A percentile compares a stretch with the other conserved stretches of the same genome.
Conservation (phyloP, 139 green algal genomes). For the Deuterostichococcus epilithicus region DNA sequence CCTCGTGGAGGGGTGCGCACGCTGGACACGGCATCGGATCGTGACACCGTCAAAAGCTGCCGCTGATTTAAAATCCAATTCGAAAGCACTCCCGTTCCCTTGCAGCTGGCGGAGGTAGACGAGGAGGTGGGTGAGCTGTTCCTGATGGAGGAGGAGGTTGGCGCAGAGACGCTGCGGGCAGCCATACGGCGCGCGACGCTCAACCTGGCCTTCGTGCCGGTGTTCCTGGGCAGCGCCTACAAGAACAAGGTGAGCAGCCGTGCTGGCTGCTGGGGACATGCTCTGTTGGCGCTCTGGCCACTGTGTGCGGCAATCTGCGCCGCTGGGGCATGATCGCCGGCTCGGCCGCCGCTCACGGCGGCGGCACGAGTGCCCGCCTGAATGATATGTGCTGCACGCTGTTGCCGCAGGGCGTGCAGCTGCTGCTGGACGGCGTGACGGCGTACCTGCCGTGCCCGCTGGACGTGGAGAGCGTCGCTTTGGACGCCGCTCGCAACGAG, state of each 20-base stretch:
- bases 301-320: not conserved
- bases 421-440: slow-evolving; percentile 84
- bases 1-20: no score
- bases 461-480: slow-evolving; percentile 61
- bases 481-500: slow-evolving; percentile 41
- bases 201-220: slow-evolving; percentile 73
- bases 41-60: no score
- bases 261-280: no score
- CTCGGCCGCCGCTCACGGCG: no score
- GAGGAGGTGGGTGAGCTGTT: slow-evolving; percentile 91
- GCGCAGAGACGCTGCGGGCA: slow-evolving; percentile 54
- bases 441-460: slow-evolving; percentile 88
- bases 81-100: no score
- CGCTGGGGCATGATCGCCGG: no score
- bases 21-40: no score
- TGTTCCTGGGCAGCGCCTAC: slow-evolving; percentile 91
- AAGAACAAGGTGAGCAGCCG: slow-evolving; percentile 42
- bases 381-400: slow-evolving; percentile 43
- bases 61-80: no score
- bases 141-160: slow-evolving; percentile 76
- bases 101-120: slow-evolving; percentile 69
- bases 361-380: no score
- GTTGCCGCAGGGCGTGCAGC: slow-evolving; percentile 45
- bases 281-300: not conserved
- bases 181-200: slow-evolving; percentile 70